Evolutionary conservation across 768 basidiomycete genomes (phyloP).

Genomic region (Tulasnella sp.): DNA sequence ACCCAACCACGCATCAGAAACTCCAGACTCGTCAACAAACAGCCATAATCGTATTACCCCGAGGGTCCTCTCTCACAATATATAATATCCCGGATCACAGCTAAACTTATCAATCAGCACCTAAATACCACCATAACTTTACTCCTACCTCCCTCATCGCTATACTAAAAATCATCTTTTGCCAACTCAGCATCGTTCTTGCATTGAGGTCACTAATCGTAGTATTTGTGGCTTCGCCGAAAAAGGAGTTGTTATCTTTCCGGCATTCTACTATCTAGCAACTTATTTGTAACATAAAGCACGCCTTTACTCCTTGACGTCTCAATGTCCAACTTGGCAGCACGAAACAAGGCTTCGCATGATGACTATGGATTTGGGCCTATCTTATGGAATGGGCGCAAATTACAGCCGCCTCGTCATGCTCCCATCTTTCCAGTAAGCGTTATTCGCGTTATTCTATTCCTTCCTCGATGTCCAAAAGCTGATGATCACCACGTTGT

Average conservation of each 20-base stretch:
- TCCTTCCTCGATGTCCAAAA: background rate
- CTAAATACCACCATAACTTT: too few species aligned
- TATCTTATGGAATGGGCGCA: background rate
- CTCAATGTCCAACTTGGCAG: background rate
- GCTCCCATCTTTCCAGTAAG: constrained; percentile 11
- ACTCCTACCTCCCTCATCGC: too few species aligned
- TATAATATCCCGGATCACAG: too few species aligned
- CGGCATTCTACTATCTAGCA: background rate
- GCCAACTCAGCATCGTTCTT: too few species aligned
- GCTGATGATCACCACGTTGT: background rate
- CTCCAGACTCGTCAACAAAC: too few species aligned
- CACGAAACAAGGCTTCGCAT: background rate
- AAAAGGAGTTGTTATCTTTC: background rate
- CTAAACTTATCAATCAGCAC: too few species aligned
- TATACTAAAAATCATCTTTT: too few species aligned
- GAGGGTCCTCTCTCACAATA: too few species aligned
- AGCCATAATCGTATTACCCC: too few species aligned
- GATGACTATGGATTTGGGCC: background rate
- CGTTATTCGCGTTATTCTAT: background rate
- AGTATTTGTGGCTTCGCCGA: background rate
- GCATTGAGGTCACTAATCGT: too few species aligned
- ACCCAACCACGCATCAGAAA: too few species aligned
- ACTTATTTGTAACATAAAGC: background rate
- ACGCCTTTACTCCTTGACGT: background rate
- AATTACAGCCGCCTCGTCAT: background rate